phyloP scores from a whole-genome alignment of 148 eudicot genomes.

The Spergularia bocconei region DNA sequence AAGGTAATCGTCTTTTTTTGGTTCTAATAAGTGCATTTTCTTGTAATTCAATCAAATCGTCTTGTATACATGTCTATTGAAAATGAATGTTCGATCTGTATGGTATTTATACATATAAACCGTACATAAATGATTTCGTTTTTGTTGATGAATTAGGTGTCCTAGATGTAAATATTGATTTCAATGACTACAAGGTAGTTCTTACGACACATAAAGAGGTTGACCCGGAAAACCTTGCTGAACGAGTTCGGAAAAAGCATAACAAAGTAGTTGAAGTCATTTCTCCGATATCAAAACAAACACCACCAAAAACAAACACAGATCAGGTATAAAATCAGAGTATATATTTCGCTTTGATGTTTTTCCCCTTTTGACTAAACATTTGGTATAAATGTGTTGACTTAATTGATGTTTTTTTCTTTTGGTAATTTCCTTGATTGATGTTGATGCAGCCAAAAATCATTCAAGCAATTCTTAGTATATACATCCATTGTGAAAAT shows the following conservation, averaged over 20 bases:
- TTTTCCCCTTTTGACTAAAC: background rate
- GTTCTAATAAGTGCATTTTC: background rate
- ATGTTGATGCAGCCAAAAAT: slow-evolving; percentile 38
- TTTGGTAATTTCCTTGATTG: too few relatives aligned
- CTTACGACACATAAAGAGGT: slow-evolving; percentile 45
- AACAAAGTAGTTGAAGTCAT: slow-evolving; percentile 46
- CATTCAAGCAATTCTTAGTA: slow-evolving; percentile 40
- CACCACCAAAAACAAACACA: slow-evolving; percentile 24
- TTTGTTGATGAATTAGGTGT: slow-evolving; percentile 38
- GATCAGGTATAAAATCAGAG: slow-evolving; percentile 31
- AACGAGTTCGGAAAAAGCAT: slow-evolving; percentile 46
- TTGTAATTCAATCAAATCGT: background rate
- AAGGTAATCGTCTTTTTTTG: slow-evolving; percentile 30
- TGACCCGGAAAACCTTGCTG: slow-evolving; percentile 47
- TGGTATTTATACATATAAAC: too few relatives aligned
- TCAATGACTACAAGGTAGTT: slow-evolving; percentile 41
- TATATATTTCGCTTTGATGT: background rate
- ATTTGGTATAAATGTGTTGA: background rate
- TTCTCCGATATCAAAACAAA: slow-evolving; percentile 31
- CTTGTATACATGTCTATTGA: too few relatives aligned
- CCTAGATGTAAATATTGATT: slow-evolving; percentile 39
- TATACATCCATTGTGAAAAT: slow-evolving; percentile 60
- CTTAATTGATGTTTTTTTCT: too few relatives aligned
- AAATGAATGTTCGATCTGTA: too few relatives aligned
- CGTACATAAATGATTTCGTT: background rate